These are phyloP conservation scores for Candida xiaguanensis DNA, from an alignment of 805 yeast species.

Conservation along the genomic window DNA sequence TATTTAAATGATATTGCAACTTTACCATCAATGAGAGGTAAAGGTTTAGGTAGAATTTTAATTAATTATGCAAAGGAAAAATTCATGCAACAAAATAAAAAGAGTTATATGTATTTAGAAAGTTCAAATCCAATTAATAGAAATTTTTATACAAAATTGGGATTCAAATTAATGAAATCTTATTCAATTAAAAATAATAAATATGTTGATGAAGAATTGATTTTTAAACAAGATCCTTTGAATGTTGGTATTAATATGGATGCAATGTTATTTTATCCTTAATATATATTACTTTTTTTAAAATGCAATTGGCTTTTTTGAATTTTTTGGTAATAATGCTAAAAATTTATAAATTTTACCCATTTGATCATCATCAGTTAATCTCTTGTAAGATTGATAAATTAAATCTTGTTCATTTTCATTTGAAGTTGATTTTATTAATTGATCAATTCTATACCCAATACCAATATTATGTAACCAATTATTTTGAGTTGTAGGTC, in stretches of 20 bases:
- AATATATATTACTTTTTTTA: constrained; percentile 1
- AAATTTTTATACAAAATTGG: constrained; percentile 50
- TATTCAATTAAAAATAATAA: constrained; percentile 14
- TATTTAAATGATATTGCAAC: constrained; percentile 59
- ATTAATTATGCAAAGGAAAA: constrained; percentile 48
- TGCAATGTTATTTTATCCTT: constrained; percentile 10
- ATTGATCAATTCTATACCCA: constrained; percentile 61
- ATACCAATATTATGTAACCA: constrained; percentile 77
- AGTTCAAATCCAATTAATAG: constrained; percentile 54
- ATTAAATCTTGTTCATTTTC: constrained; percentile 50
- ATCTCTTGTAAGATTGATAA: constrained; percentile 53
- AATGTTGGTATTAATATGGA: constrained; percentile 12
- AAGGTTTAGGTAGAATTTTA: constrained; percentile 52
- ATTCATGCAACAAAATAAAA: constrained; percentile 30
- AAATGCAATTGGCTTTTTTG: constrained; percentile 52
- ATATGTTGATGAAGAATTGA: constrained; percentile 7
- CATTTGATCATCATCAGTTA: constrained; percentile 67
- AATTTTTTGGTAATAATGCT: constrained; percentile 51
- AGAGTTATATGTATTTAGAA: constrained; percentile 45
- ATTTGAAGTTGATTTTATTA: constrained; percentile 40
- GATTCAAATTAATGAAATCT: constrained; percentile 37
- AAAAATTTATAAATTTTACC: constrained; percentile 74
- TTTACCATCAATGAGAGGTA: constrained; percentile 54
- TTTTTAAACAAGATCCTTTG: constrained; percentile 7
- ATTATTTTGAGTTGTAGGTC: constrained; percentile 73